Conservation (phyloP, 768 basidiomycete genomes). For the Gloeophyllum trabeum region DNA sequence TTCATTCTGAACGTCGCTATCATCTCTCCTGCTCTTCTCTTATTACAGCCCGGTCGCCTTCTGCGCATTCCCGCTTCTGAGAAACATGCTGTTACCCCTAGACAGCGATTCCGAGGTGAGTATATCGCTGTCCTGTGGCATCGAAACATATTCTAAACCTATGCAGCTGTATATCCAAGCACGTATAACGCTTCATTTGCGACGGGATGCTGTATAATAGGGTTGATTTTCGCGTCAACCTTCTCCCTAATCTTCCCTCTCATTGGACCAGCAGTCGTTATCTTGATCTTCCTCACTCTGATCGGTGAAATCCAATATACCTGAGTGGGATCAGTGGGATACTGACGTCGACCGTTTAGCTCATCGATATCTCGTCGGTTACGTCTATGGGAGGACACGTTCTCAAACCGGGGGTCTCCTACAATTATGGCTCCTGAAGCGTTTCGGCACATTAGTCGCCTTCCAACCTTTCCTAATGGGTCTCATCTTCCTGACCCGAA, state of each 20-base stretch:
- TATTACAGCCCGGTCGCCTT: slow-evolving; percentile 62
- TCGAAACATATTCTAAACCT: not conserved
- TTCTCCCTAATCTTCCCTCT: slow-evolving; percentile 72
- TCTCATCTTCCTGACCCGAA: slow-evolving; percentile 53
- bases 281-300: slow-evolving; percentile 54
- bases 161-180: slow-evolving; percentile 57
- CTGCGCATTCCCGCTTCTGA: slow-evolving; percentile 46
- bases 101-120: slow-evolving; percentile 70
- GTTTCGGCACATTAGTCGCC: slow-evolving; percentile 58
- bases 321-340: no score
- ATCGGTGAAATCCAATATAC: slow-evolving; percentile 40
- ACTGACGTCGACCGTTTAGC: slow-evolving; percentile 36
- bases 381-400: slow-evolving; percentile 63
- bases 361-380: slow-evolving; percentile 71
- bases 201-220: slow-evolving; percentile 53
- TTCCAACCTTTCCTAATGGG: slow-evolving; percentile 71
- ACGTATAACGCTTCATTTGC: slow-evolving; percentile 62
- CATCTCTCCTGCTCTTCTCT: slow-evolving; percentile 55
- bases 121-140: slow-evolving; percentile 1
- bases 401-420: slow-evolving; percentile 68
- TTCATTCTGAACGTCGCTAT: slow-evolving; percentile 56
- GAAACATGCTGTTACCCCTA: slow-evolving; percentile 55
- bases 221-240: slow-evolving; percentile 59
- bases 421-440: slow-evolving; percentile 65
- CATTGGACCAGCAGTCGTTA: slow-evolving; percentile 56